Conservation (phyloP, 2,329 filamentous ascomycete species). For the Fusarium poae region DNA sequence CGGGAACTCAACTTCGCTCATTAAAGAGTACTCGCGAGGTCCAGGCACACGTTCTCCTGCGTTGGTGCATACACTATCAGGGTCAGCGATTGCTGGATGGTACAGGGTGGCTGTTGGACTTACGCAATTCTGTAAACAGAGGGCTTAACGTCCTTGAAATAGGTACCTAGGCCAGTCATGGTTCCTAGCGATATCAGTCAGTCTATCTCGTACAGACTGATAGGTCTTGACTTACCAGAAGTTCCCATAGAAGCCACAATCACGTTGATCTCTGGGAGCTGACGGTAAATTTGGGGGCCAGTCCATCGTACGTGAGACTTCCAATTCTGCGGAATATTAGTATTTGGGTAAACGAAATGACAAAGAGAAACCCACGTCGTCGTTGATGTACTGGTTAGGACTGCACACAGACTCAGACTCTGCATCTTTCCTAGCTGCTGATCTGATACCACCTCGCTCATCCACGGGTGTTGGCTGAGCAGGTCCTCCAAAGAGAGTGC, state of each 20-base stretch:
- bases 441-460: constrained; percentile 51
- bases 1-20: constrained; percentile 67
- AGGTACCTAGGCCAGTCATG: constrained; percentile 64
- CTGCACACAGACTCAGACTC: constrained; percentile 50
- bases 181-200: constrained; percentile 49
- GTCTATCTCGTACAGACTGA: neutral
- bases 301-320: constrained; percentile 70
- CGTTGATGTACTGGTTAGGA: constrained; percentile 54
- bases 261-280: constrained; percentile 68
- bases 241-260: constrained; percentile 70
- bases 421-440: constrained; percentile 48
- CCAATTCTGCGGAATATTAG: constrained; percentile 59
- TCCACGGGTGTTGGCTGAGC: constrained; percentile 53
- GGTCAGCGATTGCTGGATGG: constrained; percentile 10
- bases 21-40: constrained; percentile 64
- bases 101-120: neutral
- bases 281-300: constrained; percentile 68
- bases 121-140: constrained; percentile 58
- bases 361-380: constrained; percentile 42
- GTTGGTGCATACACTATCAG: constrained; percentile 66
- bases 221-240: constrained; percentile 32
- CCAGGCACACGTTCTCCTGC: constrained; percentile 70
- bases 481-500: constrained; percentile 52
- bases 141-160: constrained; percentile 65
- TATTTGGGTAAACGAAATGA: fast-evolving